A percentile compares a stretch with the other conserved stretches of the same genome.
phyloP scores from a whole-genome alignment of 805 yeast species.

The Priceomyces melissophilus region DNA sequence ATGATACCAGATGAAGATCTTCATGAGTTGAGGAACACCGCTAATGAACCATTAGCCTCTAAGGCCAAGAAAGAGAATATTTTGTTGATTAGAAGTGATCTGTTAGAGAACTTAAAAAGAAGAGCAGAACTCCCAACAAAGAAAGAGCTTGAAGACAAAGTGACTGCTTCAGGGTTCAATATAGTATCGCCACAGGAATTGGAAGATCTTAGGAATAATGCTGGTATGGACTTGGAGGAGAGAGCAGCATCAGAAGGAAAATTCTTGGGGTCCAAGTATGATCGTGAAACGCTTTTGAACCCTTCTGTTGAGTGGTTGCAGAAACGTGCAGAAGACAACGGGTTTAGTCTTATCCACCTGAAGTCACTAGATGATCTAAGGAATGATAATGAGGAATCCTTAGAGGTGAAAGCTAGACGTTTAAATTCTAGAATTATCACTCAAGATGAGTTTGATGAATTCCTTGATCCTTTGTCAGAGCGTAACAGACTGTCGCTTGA shows the following conservation, averaged over 20 bases:
- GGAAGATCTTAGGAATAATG: neutral
- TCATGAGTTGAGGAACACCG: slow-evolving; percentile 1
- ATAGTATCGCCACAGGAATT: slow-evolving; percentile 1
- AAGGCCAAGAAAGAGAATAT: slow-evolving; percentile 10
- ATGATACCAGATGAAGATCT: slow-evolving; percentile 5
- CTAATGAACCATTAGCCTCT: slow-evolving; percentile 13
- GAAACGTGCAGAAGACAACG: no score
- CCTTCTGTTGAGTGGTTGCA: neutral
- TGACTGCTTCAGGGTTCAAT: slow-evolving; percentile 2
- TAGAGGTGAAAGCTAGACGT: no score
- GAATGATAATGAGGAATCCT: no score
- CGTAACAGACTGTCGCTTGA: no score
- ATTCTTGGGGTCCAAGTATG: neutral
- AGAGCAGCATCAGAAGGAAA: slow-evolving; percentile 1
- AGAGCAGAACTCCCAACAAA: slow-evolving; percentile 12
- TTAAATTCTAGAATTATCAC: neutral
- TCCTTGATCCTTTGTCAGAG: neutral
- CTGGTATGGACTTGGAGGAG: neutral
- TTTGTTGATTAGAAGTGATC: slow-evolving; percentile 10
- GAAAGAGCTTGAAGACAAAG: slow-evolving; percentile 12
- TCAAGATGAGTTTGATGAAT: neutral
- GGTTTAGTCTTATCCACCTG: no score
- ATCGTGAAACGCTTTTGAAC: neutral
- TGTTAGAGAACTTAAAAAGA: slow-evolving; percentile 7
- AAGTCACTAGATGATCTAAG: no score